Conservation (phyloP, 1,284 basidiomycete genomes). For the Trametes hirsuta region DNA sequence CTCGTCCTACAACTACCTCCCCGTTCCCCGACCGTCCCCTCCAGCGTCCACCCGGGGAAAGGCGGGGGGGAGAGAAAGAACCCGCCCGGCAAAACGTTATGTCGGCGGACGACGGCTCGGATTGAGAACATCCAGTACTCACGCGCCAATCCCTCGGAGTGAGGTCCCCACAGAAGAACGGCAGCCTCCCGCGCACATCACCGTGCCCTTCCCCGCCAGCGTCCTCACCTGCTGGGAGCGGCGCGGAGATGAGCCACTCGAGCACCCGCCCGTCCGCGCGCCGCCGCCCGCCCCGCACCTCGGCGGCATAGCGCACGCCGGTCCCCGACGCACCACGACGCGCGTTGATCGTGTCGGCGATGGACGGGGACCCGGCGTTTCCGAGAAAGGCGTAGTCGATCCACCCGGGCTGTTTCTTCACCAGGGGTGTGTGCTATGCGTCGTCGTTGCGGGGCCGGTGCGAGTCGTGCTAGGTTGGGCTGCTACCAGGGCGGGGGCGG, state of each 20-base stretch:
- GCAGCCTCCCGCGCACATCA: constrained; percentile 42
- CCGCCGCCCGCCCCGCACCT: constrained; percentile 53
- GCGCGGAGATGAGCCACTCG: constrained; percentile 58
- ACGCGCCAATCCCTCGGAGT: constrained; percentile 63
- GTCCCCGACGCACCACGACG: too few relatives aligned
- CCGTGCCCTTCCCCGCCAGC: neutral
- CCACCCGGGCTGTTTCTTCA: constrained; percentile 57
- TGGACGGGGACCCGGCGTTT: constrained; percentile 39
- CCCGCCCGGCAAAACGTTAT: too few relatives aligned
- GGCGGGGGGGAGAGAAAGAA: too few relatives aligned
- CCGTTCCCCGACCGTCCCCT: neutral
- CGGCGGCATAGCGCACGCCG: constrained; percentile 45
- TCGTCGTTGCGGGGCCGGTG: too few relatives aligned
- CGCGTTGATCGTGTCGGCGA: constrained; percentile 55
- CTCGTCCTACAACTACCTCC: too few relatives aligned
- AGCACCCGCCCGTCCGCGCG: constrained; percentile 55
- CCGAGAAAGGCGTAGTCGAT: constrained; percentile 68
- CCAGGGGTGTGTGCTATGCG: constrained; percentile 54
- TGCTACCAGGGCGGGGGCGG: constrained; percentile 36
- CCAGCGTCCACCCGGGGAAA: neutral
- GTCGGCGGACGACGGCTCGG: neutral
- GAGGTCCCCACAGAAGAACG: constrained; percentile 77
- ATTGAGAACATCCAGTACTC: constrained; percentile 33
- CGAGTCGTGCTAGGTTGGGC: too few relatives aligned
- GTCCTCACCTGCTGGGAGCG: constrained; percentile 21